Evolutionary conservation across 2,329 filamentous ascomycete genomes (phyloP).

Genomic region (Penicillium paneum): DNA sequence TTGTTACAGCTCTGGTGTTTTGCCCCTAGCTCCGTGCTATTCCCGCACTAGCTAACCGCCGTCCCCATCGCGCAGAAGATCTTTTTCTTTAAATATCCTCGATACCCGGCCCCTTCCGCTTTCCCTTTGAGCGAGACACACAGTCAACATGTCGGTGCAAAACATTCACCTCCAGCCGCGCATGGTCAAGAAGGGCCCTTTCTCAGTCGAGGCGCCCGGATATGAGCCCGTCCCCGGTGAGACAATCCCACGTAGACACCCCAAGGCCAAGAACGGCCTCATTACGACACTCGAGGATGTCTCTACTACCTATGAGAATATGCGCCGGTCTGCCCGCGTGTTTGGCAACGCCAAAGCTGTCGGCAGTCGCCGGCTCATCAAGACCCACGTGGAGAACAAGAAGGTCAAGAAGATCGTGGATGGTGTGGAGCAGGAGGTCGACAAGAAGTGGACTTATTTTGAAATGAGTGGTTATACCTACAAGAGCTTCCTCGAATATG

Average conservation of each 20-base stretch:
- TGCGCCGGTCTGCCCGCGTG: constrained; percentile 64
- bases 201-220: constrained; percentile 69
- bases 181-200: constrained; percentile 67
- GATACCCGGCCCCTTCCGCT: not conserved
- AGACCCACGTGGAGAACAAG: constrained; percentile 78
- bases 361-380: constrained; percentile 69
- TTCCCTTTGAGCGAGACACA: constrained; percentile 10
- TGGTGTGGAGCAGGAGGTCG: constrained; percentile 72
- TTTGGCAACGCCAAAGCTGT: constrained; percentile 64
- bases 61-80: constrained; percentile 10
- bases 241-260: constrained; percentile 76
- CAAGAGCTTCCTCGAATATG: constrained; percentile 75
- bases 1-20: not conserved
- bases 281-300: constrained; percentile 65
- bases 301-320: constrained; percentile 74
- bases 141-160: constrained; percentile 33
- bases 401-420: constrained; percentile 86
- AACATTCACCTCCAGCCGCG: constrained; percentile 40
- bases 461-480: constrained; percentile 77
- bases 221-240: constrained; percentile 70
- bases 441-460: constrained; percentile 89
- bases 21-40: not conserved
- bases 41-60: constrained; percentile 6
- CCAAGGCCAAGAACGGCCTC: constrained; percentile 67
- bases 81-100: constrained; percentile 9